Conservation (phyloP, 108 stramenopile genomes). For the Chaetoceros tenuissimus region DNA sequence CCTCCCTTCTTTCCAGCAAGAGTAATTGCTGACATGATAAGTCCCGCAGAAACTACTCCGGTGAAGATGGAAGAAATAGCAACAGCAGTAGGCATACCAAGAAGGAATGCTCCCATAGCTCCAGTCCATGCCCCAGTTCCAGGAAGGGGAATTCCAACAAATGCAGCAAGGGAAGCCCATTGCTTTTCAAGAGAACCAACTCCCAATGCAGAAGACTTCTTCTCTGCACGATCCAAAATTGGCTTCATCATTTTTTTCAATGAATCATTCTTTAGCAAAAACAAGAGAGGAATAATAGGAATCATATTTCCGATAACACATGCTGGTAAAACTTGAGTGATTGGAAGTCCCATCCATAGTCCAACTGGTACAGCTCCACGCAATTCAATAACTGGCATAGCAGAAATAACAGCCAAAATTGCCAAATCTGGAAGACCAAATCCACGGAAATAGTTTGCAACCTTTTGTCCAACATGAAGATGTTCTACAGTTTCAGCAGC, state of each 20-base stretch:
- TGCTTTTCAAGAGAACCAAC: conserved; percentile 74
- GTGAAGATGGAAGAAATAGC: conserved; percentile 85
- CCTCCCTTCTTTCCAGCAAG: conserved; percentile 77
- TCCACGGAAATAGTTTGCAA: conserved; percentile 71
- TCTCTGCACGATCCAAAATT: conserved; percentile 71
- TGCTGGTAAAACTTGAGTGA: conserved; percentile 66
- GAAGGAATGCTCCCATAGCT: conserved; percentile 89
- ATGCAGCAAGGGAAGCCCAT: conserved; percentile 87
- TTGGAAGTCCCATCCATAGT: conserved; percentile 87
- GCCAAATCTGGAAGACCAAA: conserved; percentile 84
- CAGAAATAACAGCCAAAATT: conserved; percentile 83
- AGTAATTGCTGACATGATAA: conserved; percentile 83
- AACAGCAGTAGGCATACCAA: conserved; percentile 82
- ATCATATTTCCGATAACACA: conserved; percentile 91
- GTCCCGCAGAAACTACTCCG: conserved; percentile 87
- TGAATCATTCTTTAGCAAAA: conserved; percentile 59
- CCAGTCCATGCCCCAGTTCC: conserved; percentile 98
- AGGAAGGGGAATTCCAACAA: conserved; percentile 94
- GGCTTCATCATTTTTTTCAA: conserved; percentile 75
- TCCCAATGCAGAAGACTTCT: conserved; percentile 69
- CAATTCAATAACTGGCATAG: conserved; percentile 91
- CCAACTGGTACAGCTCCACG: conserved; percentile 88
- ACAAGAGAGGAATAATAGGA: conserved; percentile 77
- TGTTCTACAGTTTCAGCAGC: conserved; percentile 37
- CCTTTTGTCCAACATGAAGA: conserved; percentile 75